phyloP scores from a whole-genome alignment of 2,329 filamentous ascomycete species.

The Aureobasidium leucospermi region DNA sequence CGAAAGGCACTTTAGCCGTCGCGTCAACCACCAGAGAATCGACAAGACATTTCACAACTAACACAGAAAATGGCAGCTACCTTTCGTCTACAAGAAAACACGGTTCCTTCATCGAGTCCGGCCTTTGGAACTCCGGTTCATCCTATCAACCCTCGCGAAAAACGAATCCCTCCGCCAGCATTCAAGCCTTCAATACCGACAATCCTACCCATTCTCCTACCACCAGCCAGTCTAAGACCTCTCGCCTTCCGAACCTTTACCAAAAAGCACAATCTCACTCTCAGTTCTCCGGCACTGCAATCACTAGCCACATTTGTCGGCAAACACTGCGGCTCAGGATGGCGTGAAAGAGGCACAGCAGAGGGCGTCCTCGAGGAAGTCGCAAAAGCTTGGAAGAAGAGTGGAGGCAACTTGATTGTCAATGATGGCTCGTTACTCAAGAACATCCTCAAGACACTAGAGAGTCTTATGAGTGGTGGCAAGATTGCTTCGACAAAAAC shows the following conservation, averaged over 20 bases:
- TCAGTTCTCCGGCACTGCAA: slow-evolving; percentile 79
- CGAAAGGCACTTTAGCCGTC: not conserved
- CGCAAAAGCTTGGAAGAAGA: slow-evolving; percentile 84
- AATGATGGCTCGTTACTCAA: slow-evolving; percentile 68
- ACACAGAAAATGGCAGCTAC: slow-evolving; percentile 20
- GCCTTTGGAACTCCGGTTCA: slow-evolving; percentile 83
- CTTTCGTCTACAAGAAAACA: slow-evolving; percentile 23
- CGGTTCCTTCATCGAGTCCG: slow-evolving; percentile 79
- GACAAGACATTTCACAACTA: not conserved
- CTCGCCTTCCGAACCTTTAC: slow-evolving; percentile 93
- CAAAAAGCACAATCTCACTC: slow-evolving; percentile 91
- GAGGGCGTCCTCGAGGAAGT: slow-evolving; percentile 90
- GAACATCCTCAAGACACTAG: slow-evolving; percentile 73
- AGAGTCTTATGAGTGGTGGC: slow-evolving; percentile 85
- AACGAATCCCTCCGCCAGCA: slow-evolving; percentile 35
- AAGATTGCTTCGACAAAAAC: slow-evolving; percentile 49
- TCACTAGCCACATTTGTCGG: slow-evolving; percentile 84
- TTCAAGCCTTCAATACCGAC: slow-evolving; percentile 50
- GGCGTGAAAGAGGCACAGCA: slow-evolving; percentile 89
- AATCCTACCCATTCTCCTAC: slow-evolving; percentile 82
- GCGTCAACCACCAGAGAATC: not conserved
- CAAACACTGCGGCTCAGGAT: slow-evolving; percentile 87
- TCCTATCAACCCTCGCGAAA: slow-evolving; percentile 50
- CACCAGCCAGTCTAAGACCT: slow-evolving; percentile 76
- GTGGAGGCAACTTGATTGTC: slow-evolving; percentile 83